These are phyloP conservation scores for Lumnitzera littorea DNA, from an alignment of 345 rosid species.

Conservation along the genomic window DNA sequence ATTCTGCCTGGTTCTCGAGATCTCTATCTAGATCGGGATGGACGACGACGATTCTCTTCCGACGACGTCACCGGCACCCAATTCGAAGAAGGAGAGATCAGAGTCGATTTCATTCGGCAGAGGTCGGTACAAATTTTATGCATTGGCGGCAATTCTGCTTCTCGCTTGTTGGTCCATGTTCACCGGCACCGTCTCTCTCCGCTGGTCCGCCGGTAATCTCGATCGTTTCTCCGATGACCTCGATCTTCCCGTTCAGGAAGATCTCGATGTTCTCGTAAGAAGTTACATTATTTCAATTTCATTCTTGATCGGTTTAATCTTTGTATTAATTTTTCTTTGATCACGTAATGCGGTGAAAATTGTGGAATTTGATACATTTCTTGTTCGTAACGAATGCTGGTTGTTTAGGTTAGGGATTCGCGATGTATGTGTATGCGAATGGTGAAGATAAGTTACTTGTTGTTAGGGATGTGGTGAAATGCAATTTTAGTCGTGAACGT, in stretches of 20 bases:
- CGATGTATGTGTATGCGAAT: too few relatives aligned
- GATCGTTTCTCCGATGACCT: conserved; percentile 15
- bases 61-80: background rate
- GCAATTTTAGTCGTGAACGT: too few relatives aligned
- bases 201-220: conserved; percentile 25
- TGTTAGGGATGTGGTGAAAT: too few relatives aligned
- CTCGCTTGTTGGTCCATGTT: conserved; percentile 26
- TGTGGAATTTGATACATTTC: background rate
- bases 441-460: too few relatives aligned
- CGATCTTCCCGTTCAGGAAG: conserved; percentile 14
- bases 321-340: too few relatives aligned
- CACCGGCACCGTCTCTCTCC: conserved; percentile 23
- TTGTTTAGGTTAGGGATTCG: background rate
- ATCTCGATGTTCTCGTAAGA: conserved; percentile 21
- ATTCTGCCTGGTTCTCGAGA: too few relatives aligned
- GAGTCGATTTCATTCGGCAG: conserved; percentile 15
- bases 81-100: conserved; percentile 8
- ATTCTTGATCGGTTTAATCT: too few relatives aligned
- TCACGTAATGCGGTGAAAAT: too few relatives aligned
- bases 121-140: conserved; percentile 23
- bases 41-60: background rate
- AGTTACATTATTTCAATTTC: background rate
- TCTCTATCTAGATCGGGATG: too few relatives aligned
- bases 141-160: conserved; percentile 19
- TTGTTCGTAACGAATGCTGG: background rate